Evolutionary conservation across 1,284 basidiomycete species (phyloP).

Genomic region (Cutaneotrichosporon sp.): DNA sequence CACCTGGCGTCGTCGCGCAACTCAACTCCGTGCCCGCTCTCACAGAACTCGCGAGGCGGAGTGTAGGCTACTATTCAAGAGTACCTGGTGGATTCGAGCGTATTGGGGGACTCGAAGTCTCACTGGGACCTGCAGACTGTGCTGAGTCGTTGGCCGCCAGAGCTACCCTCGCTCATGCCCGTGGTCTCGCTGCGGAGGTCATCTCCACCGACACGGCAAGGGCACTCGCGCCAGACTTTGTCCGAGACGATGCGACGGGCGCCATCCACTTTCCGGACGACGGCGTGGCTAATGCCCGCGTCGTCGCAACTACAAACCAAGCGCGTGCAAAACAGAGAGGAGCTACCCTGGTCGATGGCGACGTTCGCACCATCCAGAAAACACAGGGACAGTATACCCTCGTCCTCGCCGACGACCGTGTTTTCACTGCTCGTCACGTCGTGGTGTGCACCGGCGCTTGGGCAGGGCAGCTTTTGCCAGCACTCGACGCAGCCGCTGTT

Average conservation of each 20-base stretch:
- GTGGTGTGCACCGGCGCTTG: constrained; percentile 30
- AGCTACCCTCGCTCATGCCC: constrained; percentile 9
- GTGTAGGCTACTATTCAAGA: constrained; percentile 17
- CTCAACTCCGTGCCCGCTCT: constrained; percentile 20
- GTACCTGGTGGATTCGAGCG: constrained; percentile 18
- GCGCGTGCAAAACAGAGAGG: constrained; percentile 10
- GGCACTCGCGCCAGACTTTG: constrained; percentile 15
- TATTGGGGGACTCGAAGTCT: constrained; percentile 25
- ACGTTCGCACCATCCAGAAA: constrained; percentile 11
- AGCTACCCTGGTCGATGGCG: constrained; percentile 13
- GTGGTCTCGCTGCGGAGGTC: constrained; percentile 13
- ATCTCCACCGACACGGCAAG: constrained; percentile 13
- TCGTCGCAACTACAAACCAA: constrained; percentile 11
- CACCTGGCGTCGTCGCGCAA: constrained; percentile 29
- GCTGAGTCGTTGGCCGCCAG: neutral
- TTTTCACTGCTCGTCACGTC: constrained; percentile 7
- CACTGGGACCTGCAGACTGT: neutral
- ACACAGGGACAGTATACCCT: neutral
- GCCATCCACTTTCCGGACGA: constrained; percentile 18
- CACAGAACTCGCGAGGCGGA: constrained; percentile 25
- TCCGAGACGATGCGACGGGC: constrained; percentile 6
- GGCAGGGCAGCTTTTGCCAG: constrained; percentile 25
- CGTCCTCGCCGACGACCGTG: neutral
- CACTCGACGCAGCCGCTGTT: constrained; percentile 9
- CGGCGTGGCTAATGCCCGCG: constrained; percentile 21